Evolutionary conservation across 768 basidiomycete genomes (phyloP).

Genomic region (Lactarius sp.): DNA sequence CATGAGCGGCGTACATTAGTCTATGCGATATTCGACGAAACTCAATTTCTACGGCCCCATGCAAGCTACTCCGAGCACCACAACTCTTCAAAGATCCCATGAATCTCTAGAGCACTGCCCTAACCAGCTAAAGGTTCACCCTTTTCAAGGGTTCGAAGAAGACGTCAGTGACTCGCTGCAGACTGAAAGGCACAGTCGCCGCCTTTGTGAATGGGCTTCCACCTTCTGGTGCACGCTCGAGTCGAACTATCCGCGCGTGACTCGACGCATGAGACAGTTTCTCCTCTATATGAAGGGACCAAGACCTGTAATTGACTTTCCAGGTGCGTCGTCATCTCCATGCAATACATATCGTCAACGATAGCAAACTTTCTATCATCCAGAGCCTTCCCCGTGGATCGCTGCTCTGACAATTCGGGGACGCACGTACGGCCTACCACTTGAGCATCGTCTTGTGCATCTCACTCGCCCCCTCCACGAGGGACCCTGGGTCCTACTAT

Average conservation of each 20-base stretch:
- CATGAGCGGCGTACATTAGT: neutral
- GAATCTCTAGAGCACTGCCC: neutral
- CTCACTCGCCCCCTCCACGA: conserved; percentile 48
- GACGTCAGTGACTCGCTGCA: neutral
- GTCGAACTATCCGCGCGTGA: conserved; percentile 22
- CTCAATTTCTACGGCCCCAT: neutral
- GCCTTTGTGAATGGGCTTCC: no score
- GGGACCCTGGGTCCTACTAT: conserved; percentile 45
- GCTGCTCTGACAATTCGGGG: conserved; percentile 37
- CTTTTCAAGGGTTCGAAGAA: neutral
- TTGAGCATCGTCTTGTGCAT: conserved; percentile 53
- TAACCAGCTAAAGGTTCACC: neutral
- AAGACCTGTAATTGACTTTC: conserved; percentile 48
- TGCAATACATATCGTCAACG: neutral
- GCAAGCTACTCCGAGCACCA: neutral
- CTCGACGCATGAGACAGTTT: neutral
- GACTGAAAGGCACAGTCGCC: neutral
- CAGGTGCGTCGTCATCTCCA: conserved; percentile 36
- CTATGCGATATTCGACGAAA: neutral
- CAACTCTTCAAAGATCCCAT: neutral
- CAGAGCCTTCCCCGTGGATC: conserved; percentile 55
- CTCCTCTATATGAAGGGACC: conserved; percentile 53
- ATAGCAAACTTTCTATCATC: neutral
- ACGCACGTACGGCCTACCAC: conserved; percentile 26
- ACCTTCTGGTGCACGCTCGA: neutral